Percentiles rank a stretch among this genome's conserved stretches.
phyloP scores from a whole-genome alignment of 768 basidiomycete species.

The Mrakia frigida region DNA sequence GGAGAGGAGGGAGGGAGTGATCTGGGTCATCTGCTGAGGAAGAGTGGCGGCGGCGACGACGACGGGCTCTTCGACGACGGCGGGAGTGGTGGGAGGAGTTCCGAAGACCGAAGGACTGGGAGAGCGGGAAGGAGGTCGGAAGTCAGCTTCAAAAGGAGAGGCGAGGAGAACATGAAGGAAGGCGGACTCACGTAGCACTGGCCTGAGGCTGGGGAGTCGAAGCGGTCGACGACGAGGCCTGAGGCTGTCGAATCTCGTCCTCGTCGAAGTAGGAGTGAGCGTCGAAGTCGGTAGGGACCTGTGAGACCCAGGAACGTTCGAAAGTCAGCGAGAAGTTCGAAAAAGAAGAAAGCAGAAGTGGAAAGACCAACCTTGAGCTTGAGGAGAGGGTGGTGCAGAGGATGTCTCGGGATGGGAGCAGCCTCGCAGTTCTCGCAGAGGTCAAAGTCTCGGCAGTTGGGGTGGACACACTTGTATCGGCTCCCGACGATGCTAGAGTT shows the following conservation, averaged over 20 bases:
- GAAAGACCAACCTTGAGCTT: slow-evolving; percentile 10
- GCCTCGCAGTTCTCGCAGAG: slow-evolving; percentile 43
- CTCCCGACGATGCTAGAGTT: slow-evolving; percentile 53
- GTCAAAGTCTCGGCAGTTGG: slow-evolving; percentile 71
- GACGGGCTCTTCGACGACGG: not conserved
- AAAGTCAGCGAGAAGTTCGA: not conserved
- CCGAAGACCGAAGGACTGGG: not conserved
- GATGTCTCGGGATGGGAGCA: slow-evolving; percentile 13
- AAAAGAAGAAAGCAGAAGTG: not conserved
- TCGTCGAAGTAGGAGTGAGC: not conserved
- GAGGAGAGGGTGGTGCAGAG: slow-evolving; percentile 10
- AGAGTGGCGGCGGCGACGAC: not conserved
- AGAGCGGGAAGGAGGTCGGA: not conserved
- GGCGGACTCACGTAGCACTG: not conserved
- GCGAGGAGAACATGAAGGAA: not conserved
- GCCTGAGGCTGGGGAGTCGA: slow-evolving; percentile 67
- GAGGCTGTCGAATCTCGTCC: not conserved
- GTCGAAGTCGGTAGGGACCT: slow-evolving; percentile 6
- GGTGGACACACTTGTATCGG: slow-evolving; percentile 82
- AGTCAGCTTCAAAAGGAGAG: not conserved
- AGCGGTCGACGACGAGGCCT: slow-evolving; percentile 46
- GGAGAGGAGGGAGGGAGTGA: not conserved
- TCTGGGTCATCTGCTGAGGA: not conserved
- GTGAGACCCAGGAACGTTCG: not conserved
- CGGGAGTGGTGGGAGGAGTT: not conserved